A percentile compares a stretch with the other conserved stretches of the same genome.
These are phyloP conservation scores for Coccomyxa sp. DNA, from an alignment of 139 green algal genomes.

Conservation along the genomic window DNA sequence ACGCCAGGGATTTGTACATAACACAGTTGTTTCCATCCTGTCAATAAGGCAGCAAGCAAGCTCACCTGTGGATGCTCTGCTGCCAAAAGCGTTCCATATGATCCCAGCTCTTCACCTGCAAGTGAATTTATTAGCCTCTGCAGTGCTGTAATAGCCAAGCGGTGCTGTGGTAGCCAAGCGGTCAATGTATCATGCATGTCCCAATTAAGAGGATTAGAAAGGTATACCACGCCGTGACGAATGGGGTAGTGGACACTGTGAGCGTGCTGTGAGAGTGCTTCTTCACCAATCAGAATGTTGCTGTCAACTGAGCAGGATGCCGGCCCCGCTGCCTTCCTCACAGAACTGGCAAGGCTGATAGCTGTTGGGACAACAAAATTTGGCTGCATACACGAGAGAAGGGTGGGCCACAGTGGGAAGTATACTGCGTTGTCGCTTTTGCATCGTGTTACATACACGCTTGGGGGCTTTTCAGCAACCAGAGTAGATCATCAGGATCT, in stretches of 20 bases:
- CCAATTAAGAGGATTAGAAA: constrained; percentile 15
- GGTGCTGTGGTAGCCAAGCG: neutral
- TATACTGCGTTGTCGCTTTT: neutral
- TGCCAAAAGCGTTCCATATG: constrained; percentile 71
- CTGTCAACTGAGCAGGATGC: neutral
- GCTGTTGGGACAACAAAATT: constrained; percentile 62
- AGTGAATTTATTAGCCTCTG: neutral
- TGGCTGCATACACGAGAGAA: constrained; percentile 22
- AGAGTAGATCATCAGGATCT: neutral
- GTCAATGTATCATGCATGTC: constrained; percentile 11
- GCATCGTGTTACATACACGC: neutral
- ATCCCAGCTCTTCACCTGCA: constrained; percentile 70
- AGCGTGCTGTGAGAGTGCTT: neutral
- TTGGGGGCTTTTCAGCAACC: neutral
- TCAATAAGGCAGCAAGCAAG: neutral
- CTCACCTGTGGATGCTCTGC: constrained; percentile 58
- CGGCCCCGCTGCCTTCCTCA: neutral
- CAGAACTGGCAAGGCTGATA: constrained; percentile 21
- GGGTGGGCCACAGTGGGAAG: neutral
- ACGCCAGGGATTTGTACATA: neutral
- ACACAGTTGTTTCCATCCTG: neutral
- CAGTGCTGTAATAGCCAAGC: neutral
- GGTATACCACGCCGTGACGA: neutral
- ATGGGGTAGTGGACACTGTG: neutral
- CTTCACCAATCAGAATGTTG: neutral